Evolutionary conservation across 2,329 filamentous ascomycete genomes (phyloP), one percentile per base, ranked within the genome.

Genomic region (Claviceps pazoutovae): DNA sequence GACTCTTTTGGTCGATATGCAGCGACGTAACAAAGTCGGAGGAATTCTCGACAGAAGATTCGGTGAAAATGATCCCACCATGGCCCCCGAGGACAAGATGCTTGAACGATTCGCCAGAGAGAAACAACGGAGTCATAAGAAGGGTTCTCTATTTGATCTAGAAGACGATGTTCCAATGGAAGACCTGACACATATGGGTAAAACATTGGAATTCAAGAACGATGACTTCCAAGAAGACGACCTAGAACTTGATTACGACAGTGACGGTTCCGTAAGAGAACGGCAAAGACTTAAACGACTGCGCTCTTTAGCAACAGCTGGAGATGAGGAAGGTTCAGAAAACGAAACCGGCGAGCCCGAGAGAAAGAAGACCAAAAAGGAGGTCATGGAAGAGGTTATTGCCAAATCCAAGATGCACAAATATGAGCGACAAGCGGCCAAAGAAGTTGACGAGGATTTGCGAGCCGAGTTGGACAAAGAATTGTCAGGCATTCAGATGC

Each of bases 301-400:
- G 51, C 78, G 80, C 49, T 61, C 63, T 36, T 59, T 72, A 26
- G 64, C 64, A 30, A 61, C 69, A 21, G 68, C 72, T 34, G 74
- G 70, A 1, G 71, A 74, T 49, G 71, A 69, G 3, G 73, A 72
- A 5, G 73, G 73, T 0, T 37, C 44, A 17, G 71, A 70, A 5
- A 74, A 74, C 38, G 71, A 70, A 5, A 74, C 74, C 38, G 74
- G 74, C 19, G 71, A 83, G 56, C 89, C 88, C 0, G 85, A 91
- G 60, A 79, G 84, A 54, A 96, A 95, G 68, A 98, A 96, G 72
- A 84, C 84, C 3, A 97, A 96, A 70, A 86, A 93, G 51, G 93
- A 98, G 67, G 87, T 98, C 48, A 96, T 97, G 88, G 86, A 95
- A 62, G 94, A 98, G 67, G 78, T 98, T 55, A 96, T 98, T 58